Base-by-base conservation (phyloP, 23 red algal species). In the Gracilaria domingensis region DNA sequence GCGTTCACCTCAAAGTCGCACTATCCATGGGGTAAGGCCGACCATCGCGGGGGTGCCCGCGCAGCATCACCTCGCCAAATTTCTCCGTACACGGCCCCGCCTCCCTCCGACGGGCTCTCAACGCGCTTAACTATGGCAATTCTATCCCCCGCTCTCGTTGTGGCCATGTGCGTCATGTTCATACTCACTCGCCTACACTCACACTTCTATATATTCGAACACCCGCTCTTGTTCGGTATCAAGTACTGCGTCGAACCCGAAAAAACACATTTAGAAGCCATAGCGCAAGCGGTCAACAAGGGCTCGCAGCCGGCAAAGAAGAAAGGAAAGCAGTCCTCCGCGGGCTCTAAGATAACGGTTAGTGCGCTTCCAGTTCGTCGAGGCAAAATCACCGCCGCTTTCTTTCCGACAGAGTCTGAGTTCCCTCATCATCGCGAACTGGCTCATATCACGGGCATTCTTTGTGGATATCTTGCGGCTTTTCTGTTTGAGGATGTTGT, bases 131-230 rank as follows among this genome's bases (percentile, higher is more conserved):
- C 54, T 24, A 92, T 92, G 89, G 89, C 89, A 14, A 76, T 92
- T 25, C 67, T 92, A 30, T 92, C 89, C 12, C 89, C 89, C 26
- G 89, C 66, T 25, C 34, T 84, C 16, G 89, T 92, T 12, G 79
- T 92, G 13, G 78, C 89, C 38, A 83, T 84, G 80, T 59, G 45
- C 32, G 80, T 84, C 44, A 75, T 92, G 79, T 92, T 92, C 56
- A 21, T 92, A 12, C 37, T 92, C 48, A 92, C 78, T 24, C 78
- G 89, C 24, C 45, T 92, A 18, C 79, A 84, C 34, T 49, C 45
- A 11, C 78, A 92, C 47, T 40, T 83, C 49, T 79, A 76, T 47
- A 76, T 92, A 24, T 92, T 84, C 69, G 89, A 92, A 34, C 54
- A 71, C 20, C 79, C 67, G n/a, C 57, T 92, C 21, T 69, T 92